Percentiles rank a stretch among this genome's conserved stretches.
Conservation (phyloP, 768 basidiomycete species). For the Daedaleopsis sinensis region DNA sequence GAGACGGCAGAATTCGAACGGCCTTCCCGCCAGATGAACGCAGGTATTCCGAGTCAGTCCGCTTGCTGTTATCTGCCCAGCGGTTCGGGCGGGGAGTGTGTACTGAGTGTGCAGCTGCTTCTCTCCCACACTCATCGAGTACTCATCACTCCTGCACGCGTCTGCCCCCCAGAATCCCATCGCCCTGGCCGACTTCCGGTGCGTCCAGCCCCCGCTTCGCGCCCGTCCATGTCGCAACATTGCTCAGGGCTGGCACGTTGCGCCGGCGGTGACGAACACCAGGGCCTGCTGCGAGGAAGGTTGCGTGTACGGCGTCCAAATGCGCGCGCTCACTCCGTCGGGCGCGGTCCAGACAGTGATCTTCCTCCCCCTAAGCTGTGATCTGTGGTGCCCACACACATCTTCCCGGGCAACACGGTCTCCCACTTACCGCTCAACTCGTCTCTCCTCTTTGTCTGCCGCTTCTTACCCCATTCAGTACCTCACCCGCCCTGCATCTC, state of each 20-base stretch:
- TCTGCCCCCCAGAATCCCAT: background rate
- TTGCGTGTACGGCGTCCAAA: background rate
- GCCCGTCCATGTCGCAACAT: background rate
- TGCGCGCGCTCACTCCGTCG: background rate
- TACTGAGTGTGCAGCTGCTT: too few species aligned
- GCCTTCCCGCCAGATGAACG: background rate
- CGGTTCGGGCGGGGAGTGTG: background rate
- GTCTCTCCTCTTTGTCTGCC: background rate
- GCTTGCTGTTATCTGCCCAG: background rate
- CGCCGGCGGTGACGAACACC: background rate
- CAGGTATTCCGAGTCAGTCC: background rate
- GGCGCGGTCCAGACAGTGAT: background rate
- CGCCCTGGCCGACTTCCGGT: too few species aligned
- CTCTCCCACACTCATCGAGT: background rate
- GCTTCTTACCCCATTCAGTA: background rate
- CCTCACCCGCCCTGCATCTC: background rate
- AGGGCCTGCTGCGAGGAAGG: too few species aligned
- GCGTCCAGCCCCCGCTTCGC: background rate
- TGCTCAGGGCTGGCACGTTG: background rate
- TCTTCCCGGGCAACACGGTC: slow-evolving; percentile 20
- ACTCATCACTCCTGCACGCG: background rate
- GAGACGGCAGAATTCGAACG: background rate
- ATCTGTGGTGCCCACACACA: slow-evolving; percentile 10
- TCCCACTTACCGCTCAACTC: too few species aligned
- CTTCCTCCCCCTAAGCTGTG: too few species aligned